A percentile compares a stretch with the other conserved stretches of the same genome.
phyloP scores from a whole-genome alignment of 208 protist genomes.

The Crithidia sp. region DNA sequence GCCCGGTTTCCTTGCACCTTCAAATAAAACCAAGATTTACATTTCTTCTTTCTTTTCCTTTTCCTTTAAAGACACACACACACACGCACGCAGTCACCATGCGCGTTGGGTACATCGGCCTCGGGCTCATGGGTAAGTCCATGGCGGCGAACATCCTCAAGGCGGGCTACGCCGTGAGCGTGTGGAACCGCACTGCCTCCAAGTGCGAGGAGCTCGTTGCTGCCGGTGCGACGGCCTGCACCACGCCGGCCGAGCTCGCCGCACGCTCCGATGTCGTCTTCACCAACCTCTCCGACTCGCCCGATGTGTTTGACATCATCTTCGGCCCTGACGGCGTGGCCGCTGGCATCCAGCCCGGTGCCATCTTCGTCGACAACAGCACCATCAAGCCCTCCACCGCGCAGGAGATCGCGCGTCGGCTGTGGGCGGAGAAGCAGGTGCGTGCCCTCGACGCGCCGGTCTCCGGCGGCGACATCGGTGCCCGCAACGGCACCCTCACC shows the following conservation, averaged over 20 bases:
- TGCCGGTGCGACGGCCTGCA: constrained; percentile 66
- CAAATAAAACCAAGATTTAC: too few relatives aligned
- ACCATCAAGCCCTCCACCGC: constrained; percentile 95
- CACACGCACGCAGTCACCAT: constrained; percentile 22
- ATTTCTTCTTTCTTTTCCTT: too few relatives aligned
- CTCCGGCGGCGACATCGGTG: constrained; percentile 95
- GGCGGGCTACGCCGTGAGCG: constrained; percentile 82
- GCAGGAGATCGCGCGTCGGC: constrained; percentile 75
- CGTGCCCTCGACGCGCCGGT: constrained; percentile 94
- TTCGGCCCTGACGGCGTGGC: constrained; percentile 85
- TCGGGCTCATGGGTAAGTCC: constrained; percentile 94
- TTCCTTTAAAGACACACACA: too few relatives aligned
- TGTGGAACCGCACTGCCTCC: constrained; percentile 87
- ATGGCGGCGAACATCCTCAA: constrained; percentile 92
- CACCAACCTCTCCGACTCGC: constrained; percentile 93
- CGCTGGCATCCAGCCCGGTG: constrained; percentile 64
- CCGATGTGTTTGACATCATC: constrained; percentile 89
- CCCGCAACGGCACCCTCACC: constrained; percentile 90
- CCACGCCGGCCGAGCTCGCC: constrained; percentile 85
- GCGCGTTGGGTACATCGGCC: constrained; percentile 91
- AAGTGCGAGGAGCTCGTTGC: constrained; percentile 86
- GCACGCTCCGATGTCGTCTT: constrained; percentile 87
- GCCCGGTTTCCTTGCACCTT: too few relatives aligned
- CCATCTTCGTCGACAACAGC: constrained; percentile 95
- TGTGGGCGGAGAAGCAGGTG: constrained; percentile 82